Percentiles rank a stretch among this genome's conserved stretches.
Evolutionary conservation across 1,139 yeast species (phyloP).

Genomic region (Suhomyces panamericanus): DNA sequence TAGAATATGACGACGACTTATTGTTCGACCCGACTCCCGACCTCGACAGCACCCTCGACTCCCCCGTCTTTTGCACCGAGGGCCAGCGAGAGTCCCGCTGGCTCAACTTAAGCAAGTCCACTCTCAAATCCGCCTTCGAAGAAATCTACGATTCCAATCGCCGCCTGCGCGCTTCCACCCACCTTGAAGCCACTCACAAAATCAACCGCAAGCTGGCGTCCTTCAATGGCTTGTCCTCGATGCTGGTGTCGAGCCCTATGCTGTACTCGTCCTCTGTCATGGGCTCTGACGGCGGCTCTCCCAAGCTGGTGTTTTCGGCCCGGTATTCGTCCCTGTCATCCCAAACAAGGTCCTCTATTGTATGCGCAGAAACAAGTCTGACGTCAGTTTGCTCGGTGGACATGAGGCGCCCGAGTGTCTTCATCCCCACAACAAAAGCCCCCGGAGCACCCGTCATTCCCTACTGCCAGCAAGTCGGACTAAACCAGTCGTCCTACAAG

Average conservation of each 20-base stretch:
- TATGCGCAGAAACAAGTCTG: not conserved
- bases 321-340: not conserved
- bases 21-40: not conserved
- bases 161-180: too few species aligned
- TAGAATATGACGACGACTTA: not conserved
- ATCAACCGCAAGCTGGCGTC: too few species aligned
- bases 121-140: not conserved
- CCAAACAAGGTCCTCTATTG: not conserved
- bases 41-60: not conserved
- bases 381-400: constrained; percentile 3
- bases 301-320: too few species aligned
- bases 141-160: not conserved
- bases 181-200: too few species aligned
- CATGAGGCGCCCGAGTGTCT: constrained; percentile 3
- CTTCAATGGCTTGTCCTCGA: too few species aligned
- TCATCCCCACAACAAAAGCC: constrained; percentile 7
- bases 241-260: too few species aligned
- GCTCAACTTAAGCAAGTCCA: not conserved
- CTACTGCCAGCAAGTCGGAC: too few species aligned
- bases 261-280: too few species aligned
- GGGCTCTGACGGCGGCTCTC: not conserved
- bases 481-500: not conserved
- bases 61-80: not conserved
- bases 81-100: not conserved
- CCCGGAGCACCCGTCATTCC: not conserved